Evolutionary conservation across 805 yeast species (phyloP).

Genomic region (Kockiozyma suomiensis): DNA sequence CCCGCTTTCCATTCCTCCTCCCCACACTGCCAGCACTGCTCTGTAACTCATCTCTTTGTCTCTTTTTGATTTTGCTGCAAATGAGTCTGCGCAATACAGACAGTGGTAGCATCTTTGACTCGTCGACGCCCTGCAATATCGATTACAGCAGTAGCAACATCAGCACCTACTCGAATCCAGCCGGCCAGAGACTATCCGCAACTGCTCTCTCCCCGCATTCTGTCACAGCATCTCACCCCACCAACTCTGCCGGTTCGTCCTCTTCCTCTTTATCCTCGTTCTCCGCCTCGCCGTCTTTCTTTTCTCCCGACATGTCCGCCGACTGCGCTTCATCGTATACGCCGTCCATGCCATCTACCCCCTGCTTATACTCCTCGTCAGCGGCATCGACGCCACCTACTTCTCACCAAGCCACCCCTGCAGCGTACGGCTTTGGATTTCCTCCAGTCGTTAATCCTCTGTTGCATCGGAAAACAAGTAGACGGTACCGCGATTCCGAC

Average conservation of each 20-base stretch:
- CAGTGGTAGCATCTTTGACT: no score
- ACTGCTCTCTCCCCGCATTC: no score
- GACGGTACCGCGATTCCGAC: slow-evolving; percentile 2
- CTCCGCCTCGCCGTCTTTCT: background rate
- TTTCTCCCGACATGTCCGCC: background rate
- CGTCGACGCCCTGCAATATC: no score
- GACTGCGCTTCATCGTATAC: background rate
- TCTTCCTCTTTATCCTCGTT: background rate
- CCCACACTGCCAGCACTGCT: no score
- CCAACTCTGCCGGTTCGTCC: background rate
- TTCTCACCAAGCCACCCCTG: background rate
- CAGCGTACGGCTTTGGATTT: no score
- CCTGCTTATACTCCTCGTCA: background rate
- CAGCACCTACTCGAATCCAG: background rate
- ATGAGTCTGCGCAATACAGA: no score
- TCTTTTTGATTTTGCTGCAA: no score
- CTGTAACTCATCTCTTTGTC: no score
- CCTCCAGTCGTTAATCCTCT: background rate
- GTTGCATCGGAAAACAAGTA: background rate
- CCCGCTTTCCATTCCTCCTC: no score
- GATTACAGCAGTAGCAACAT: no score
- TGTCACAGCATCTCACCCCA: background rate
- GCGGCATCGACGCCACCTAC: background rate
- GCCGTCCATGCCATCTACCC: background rate
- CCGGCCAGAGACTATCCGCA: no score